phyloP scores from a whole-genome alignment of 2,329 filamentous ascomycete species.

The Fusarium tuaranense region DNA sequence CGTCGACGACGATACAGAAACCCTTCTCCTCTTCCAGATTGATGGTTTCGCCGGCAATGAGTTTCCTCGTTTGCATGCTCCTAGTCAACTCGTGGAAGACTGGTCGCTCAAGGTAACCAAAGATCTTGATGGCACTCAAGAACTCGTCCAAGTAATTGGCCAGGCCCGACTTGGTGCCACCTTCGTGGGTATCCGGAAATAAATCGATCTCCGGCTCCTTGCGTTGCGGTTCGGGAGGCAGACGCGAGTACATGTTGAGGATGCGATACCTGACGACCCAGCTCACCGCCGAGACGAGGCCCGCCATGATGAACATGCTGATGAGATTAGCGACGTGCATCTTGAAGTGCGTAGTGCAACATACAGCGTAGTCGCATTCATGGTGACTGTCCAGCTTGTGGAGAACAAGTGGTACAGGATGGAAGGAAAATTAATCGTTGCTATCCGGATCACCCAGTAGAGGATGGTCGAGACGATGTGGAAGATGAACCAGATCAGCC shows the following conservation, averaged over 20 bases:
- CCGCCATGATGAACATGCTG: slow-evolving; percentile 81
- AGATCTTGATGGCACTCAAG: slow-evolving; percentile 97
- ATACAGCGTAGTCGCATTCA: slow-evolving; percentile 97
- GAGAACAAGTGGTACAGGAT: slow-evolving; percentile 91
- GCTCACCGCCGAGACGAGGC: slow-evolving; percentile 84
- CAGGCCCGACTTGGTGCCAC: slow-evolving; percentile 88
- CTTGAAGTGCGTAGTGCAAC: slow-evolving; percentile 43
- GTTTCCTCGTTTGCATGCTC: slow-evolving; percentile 97
- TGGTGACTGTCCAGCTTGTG: slow-evolving; percentile 94
- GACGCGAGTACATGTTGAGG: slow-evolving; percentile 94
- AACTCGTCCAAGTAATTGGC: slow-evolving; percentile 99
- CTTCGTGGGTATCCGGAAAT: slow-evolving; percentile 92
- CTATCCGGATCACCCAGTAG: slow-evolving; percentile 86
- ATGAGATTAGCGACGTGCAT: slow-evolving; percentile 21
- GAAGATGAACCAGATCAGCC: slow-evolving; percentile 65
- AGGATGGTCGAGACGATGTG: slow-evolving; percentile 68
- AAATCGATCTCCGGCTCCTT: slow-evolving; percentile 96
- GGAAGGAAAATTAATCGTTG: slow-evolving; percentile 89
- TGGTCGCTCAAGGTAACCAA: slow-evolving; percentile 94
- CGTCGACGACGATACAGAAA: slow-evolving; percentile 97
- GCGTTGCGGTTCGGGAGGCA: slow-evolving; percentile 93
- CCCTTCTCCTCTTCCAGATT: slow-evolving; percentile 97
- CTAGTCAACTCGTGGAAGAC: slow-evolving; percentile 98
- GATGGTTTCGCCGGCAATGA: slow-evolving; percentile 95
- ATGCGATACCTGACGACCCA: slow-evolving; percentile 97